phyloP scores from a whole-genome alignment of 2,329 filamentous ascomycete species.

The Cercospora canescens region DNA sequence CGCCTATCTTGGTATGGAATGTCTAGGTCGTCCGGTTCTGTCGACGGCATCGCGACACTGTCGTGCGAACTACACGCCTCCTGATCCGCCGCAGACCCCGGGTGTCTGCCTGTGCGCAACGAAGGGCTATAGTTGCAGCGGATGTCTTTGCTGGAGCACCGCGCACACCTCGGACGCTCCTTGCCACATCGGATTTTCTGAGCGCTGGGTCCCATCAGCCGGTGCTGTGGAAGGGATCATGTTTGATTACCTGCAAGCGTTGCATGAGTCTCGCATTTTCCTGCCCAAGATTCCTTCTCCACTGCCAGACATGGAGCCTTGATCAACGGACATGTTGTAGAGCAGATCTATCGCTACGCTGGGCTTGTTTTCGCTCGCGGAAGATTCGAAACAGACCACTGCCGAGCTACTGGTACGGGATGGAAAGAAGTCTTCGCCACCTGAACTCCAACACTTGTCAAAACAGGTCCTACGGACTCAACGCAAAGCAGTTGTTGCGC shows the following conservation, averaged over 20 bases:
- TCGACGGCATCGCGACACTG: background rate
- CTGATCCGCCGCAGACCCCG: background rate
- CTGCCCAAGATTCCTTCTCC: background rate
- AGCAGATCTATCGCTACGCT: background rate
- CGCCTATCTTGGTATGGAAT: background rate
- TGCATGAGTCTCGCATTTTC: background rate
- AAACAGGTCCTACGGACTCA: background rate
- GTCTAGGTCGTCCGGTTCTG: background rate
- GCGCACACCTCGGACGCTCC: conserved; percentile 10
- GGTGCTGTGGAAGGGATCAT: background rate
- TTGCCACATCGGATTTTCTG: conserved; percentile 13
- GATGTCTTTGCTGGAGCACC: conserved; percentile 7
- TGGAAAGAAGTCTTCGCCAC: background rate
- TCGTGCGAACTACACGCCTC: background rate
- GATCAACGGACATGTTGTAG: background rate
- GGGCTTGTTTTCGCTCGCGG: background rate
- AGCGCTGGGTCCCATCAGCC: background rate
- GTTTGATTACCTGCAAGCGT: background rate
- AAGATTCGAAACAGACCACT: background rate
- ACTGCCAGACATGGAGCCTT: background rate
- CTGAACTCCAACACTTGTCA: background rate
- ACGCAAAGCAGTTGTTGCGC: background rate
- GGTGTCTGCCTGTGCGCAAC: conserved; percentile 8
- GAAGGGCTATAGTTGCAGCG: conserved; percentile 12
- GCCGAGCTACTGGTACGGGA: background rate